phyloP scores from a whole-genome alignment of 768 basidiomycete species.

The Vishniacozyma victoriae region DNA sequence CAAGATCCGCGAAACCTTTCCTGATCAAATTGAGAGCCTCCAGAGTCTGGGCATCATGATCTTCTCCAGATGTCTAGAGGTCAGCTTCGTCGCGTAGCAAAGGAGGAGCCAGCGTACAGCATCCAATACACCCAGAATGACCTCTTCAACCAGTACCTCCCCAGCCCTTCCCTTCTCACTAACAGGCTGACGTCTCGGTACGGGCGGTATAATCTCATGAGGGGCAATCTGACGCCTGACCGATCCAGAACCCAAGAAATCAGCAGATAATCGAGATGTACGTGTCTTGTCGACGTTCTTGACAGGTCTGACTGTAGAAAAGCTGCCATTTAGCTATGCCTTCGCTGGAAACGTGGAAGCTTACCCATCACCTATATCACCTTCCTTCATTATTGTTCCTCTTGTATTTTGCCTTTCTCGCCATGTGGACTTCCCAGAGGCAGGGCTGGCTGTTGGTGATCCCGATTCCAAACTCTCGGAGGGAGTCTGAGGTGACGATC shows the following conservation, averaged over 20 bases:
- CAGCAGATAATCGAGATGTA: slow-evolving; percentile 69
- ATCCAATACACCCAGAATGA: slow-evolving; percentile 71
- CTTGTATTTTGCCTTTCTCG: slow-evolving; percentile 62
- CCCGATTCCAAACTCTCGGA: slow-evolving; percentile 56
- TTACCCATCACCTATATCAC: slow-evolving; percentile 72
- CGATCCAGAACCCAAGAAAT: slow-evolving; percentile 64
- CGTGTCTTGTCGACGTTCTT: slow-evolving; percentile 81
- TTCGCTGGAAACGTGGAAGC: slow-evolving; percentile 3
- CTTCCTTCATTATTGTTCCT: slow-evolving; percentile 73
- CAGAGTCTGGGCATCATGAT: slow-evolving; percentile 28
- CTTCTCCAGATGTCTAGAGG: slow-evolving; percentile 26
- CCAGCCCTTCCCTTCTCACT: slow-evolving; percentile 36
- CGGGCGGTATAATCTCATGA: not conserved
- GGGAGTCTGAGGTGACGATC: slow-evolving; percentile 52
- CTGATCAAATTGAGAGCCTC: slow-evolving; percentile 54
- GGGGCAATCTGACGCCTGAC: slow-evolving; percentile 8
- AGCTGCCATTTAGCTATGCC: slow-evolving; percentile 23
- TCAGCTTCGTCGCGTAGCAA: not conserved
- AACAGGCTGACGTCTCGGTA: slow-evolving; percentile 1
- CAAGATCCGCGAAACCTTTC: slow-evolving; percentile 80
- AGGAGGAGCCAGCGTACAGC: slow-evolving; percentile 55
- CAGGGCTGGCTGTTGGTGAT: slow-evolving; percentile 7
- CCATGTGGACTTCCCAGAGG: slow-evolving; percentile 65
- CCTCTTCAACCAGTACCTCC: slow-evolving; percentile 65
- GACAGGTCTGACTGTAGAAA: slow-evolving; percentile 86